Evolutionary conservation across 192 early-diverging fungal genomes (phyloP), one percentile per base, ranked within the genome.

Genomic region (Coemansia sp.): DNA sequence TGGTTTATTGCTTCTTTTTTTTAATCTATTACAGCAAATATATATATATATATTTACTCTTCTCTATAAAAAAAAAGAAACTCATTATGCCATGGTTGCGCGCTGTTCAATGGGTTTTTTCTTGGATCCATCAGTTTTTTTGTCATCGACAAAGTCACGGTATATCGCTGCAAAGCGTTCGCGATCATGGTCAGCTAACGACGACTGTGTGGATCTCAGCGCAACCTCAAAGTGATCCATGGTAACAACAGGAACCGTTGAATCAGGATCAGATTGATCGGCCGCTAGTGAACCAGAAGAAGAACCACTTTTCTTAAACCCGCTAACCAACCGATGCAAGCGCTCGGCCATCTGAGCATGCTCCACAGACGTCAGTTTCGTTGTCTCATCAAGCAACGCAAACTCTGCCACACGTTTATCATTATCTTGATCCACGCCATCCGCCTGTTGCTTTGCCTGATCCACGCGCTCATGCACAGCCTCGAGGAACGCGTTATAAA

Each of bases 401-500:
- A 75, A 72, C 22, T 77, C 71, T 0, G 70, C 63, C 33, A 2
- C 41, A 20, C 20, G 41, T 2, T 12, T n/a, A 11, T 39, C 41
- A 8, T n/a, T 28, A 4, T 22, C 4, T 7, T 51, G 22, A 43
- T n/a, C 56, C 9, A 53, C 63, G n/a, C 51, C 61, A 61, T 43
- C 45, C 8, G 2, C 28, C 11, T 12, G 7, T 22, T 80, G 20
- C 7, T 18, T 28, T 32, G 8, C 17, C 89, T 86, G 39, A 90
- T 87, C 20, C 76, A 64, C 48, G 12, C 62, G 73, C 15, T 89
- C 89, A 58, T 96, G 95, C 66, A 98, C 91, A 0, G 94, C 89
- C 65, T 93, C 93, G 43, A 99, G 84, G 51, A 96, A 93, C 1
- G 95, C 95, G 71, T 93, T 94, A 71, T 97, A 97, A 3, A 98